Percentiles rank a stretch among this genome's conserved stretches.
These are phyloP conservation scores for Podaxis sp. DNA, from an alignment of 768 basidiomycete species.

Conservation along the genomic window DNA sequence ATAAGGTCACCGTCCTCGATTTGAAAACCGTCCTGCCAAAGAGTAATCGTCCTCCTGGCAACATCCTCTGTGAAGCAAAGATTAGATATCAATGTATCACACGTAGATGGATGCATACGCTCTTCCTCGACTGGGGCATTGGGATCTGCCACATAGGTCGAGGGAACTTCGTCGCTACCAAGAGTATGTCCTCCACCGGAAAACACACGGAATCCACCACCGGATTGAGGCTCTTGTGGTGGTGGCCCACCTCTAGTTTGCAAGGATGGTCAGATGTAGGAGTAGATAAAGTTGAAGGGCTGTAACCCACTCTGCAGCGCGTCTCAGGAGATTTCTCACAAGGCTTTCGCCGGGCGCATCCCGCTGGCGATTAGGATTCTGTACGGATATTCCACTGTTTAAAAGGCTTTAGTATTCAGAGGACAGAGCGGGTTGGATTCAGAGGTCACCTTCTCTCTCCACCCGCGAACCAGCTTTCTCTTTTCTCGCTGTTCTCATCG, in stretches of 20 bases:
- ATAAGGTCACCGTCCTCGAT: conserved; percentile 87
- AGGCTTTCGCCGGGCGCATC: conserved; percentile 53
- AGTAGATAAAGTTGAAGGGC: neutral
- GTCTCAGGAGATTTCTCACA: conserved; percentile 71
- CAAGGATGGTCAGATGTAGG: neutral
- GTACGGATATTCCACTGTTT: conserved; percentile 79
- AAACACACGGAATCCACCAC: conserved; percentile 38
- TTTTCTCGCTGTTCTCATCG: conserved; percentile 45
- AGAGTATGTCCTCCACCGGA: conserved; percentile 78
- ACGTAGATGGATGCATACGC: conserved; percentile 18
- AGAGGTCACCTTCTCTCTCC: conserved; percentile 79
- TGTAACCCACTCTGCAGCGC: conserved; percentile 72
- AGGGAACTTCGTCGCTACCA: conserved; percentile 88
- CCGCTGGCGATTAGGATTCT: conserved; percentile 69
- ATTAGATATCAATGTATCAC: neutral
- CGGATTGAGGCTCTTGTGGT: conserved; percentile 14
- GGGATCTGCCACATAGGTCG: conserved; percentile 74
- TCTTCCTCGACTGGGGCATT: conserved; percentile 33
- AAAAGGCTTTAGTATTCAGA: neutral
- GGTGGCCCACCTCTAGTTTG: conserved; percentile 23
- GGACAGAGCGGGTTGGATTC: neutral
- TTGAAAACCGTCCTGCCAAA: conserved; percentile 93
- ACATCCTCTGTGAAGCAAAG: conserved; percentile 39
- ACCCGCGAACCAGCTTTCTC: conserved; percentile 87
- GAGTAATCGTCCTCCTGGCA: conserved; percentile 78